Percentiles rank a stretch among this genome's conserved stretches.
These are phyloP conservation scores for Stephania japonica DNA, from an alignment of 164 flowering plant species.

Conservation along the genomic window DNA sequence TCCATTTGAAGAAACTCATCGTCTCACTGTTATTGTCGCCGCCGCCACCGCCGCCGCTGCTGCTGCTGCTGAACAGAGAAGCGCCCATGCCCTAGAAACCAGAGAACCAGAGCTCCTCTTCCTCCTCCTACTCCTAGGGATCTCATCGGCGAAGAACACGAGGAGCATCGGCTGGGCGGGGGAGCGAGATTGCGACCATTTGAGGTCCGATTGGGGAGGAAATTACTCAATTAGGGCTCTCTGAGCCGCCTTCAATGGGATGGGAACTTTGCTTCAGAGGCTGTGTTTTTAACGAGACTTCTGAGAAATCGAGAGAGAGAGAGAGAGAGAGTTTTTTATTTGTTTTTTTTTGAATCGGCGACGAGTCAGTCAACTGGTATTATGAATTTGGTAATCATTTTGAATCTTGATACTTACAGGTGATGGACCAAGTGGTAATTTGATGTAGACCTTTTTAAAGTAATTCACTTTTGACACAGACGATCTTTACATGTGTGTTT, in stretches of 20 bases:
- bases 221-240: neutral
- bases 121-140: neutral
- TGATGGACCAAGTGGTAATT: neutral
- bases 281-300: neutral
- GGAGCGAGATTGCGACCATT: neutral
- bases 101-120: neutral
- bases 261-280: neutral
- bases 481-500: no score
- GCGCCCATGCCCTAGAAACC: slow-evolving; percentile 11
- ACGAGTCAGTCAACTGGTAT: neutral
- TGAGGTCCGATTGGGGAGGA: neutral
- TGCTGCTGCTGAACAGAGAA: slow-evolving; percentile 4
- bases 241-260: neutral
- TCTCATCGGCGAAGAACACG: neutral
- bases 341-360: neutral
- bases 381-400: neutral
- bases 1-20: slow-evolving; percentile 23
- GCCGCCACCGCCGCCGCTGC: neutral
- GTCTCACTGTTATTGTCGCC: neutral
- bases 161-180: neutral
- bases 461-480: no score
- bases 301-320: neutral
- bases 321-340: neutral
- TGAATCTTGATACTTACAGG: neutral
- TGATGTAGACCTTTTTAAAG: no score